These are phyloP conservation scores for Penicillium sclerotigenum DNA, from an alignment of 2,329 filamentous ascomycete genomes.

Conservation along the genomic window DNA sequence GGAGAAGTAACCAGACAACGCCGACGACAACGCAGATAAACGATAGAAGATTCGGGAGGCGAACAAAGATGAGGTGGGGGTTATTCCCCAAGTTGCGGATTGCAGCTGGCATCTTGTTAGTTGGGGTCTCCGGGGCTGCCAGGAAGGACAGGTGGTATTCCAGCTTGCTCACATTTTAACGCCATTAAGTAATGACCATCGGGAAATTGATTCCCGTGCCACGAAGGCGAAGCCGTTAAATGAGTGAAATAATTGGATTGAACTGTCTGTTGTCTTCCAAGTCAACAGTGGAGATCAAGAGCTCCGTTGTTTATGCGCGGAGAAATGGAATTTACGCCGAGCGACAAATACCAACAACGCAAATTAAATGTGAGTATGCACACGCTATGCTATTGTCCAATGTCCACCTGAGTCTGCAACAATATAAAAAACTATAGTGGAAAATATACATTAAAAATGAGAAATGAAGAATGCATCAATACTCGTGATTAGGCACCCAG, in stretches of 20 bases:
- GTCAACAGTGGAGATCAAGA: constrained; percentile 15
- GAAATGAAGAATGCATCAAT: constrained; percentile 5
- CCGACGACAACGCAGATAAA: constrained; percentile 80
- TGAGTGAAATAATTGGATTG: constrained; percentile 3
- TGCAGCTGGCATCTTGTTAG: constrained; percentile 30
- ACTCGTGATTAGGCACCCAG: constrained; percentile 59
- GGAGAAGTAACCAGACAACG: constrained; percentile 81
- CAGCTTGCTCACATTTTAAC: constrained; percentile 37
- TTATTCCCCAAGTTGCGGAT: constrained; percentile 66
- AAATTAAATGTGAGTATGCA: constrained; percentile 21
- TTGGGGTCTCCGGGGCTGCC: neutral
- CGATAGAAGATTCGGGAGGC: constrained; percentile 83
- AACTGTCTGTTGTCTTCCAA: constrained; percentile 5
- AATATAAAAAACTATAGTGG: constrained; percentile 15
- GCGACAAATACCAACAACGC: constrained; percentile 32
- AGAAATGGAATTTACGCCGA: constrained; percentile 32
- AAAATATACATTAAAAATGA: constrained; percentile 36
- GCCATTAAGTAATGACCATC: constrained; percentile 36
- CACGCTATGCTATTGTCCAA: constrained; percentile 23
- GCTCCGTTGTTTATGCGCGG: constrained; percentile 19
- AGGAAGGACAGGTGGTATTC: neutral
- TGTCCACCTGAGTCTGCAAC: constrained; percentile 1
- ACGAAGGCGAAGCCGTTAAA: constrained; percentile 10
- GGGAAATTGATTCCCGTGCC: constrained; percentile 24
- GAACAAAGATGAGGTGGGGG: constrained; percentile 67